Base-by-base conservation (phyloP, 306 rosid species). In the Begonia fuchsioides region DNA sequence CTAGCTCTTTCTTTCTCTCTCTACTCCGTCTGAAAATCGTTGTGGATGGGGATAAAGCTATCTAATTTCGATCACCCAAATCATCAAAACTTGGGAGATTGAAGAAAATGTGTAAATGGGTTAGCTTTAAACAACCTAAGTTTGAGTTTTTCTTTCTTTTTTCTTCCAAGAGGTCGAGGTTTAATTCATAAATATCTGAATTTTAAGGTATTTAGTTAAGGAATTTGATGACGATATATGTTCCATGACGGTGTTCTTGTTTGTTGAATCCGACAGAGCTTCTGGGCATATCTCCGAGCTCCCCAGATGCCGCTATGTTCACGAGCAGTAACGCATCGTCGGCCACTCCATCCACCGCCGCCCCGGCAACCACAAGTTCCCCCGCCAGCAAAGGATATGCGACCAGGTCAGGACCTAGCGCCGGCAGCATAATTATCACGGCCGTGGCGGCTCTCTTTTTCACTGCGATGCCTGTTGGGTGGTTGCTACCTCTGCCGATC, bases 251-350 rank as follows among this genome's bases (percentile, higher is more conserved):
- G 26, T 47, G 47, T 17, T 38, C 12, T n/a, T n/a, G n/a, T n/a
- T n/a, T n/a, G 12, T 61, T 48, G 8, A 52, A 38, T 8, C 60
- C 47, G 3, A 46, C 77, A 90, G 97, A 57, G 57, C 82, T 84
- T 54, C 55, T 90, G 9, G 87, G 81, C 9, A 59, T 90, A 49
- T 9, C 94, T 16, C 71, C 95, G 86, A n/a, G n/a, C n/a, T n/a
- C n/a, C n/a, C n/a, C n/a, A n/a, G n/a, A n/a, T n/a, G n/a, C n/a
- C n/a, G n/a, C 94, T 3, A 74, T 84, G 13, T 90, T 90, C 62
- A 68, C 69, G 4, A 19, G 4, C 60, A n/a, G n/a, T n/a, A 81
- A 51, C 11, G 3, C 51, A 12, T 32, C 54, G 32, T 60, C 87
- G 15, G 0, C 74, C 0, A 1, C 70, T 0, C 2, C 70, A 0